These are phyloP conservation scores for Talaromyces liani DNA, from an alignment of 495 filamentous ascomycete genomes.

Conservation along the genomic window DNA sequence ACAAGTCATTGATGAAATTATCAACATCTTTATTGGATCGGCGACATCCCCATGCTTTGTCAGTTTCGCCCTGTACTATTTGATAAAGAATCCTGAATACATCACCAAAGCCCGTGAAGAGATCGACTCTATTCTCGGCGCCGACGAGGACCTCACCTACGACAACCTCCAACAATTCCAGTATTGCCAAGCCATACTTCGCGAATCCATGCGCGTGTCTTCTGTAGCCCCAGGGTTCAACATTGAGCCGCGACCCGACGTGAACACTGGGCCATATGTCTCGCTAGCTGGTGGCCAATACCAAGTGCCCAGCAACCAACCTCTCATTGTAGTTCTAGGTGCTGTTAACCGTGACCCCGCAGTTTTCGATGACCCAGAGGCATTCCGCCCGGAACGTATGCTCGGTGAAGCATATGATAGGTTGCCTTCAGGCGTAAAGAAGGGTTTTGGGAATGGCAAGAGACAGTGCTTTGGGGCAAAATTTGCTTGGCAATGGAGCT, in stretches of 20 bases:
- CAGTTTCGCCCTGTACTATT: constrained; percentile 30
- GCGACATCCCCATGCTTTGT: constrained; percentile 31
- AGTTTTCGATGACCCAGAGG: constrained; percentile 57
- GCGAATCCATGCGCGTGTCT: constrained; percentile 64
- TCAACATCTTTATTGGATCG: constrained; percentile 34
- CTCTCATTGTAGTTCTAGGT: constrained; percentile 55
- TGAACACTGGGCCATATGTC: constrained; percentile 41
- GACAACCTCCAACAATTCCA: constrained; percentile 57
- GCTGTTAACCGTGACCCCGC: constrained; percentile 62
- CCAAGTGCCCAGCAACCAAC: constrained; percentile 49
- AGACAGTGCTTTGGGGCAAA: constrained; percentile 57
- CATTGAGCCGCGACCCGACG: constrained; percentile 42
- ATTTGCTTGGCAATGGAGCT: constrained; percentile 57
- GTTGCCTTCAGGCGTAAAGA: constrained; percentile 54
- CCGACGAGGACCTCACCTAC: constrained; percentile 23
- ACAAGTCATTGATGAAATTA: constrained; percentile 58
- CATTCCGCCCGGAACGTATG: constrained; percentile 64
- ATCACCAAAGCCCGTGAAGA: constrained; percentile 28
- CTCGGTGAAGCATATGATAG: constrained; percentile 54
- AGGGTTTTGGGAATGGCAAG: constrained; percentile 65
- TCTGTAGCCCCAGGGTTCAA: constrained; percentile 62
- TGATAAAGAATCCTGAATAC: constrained; percentile 24
- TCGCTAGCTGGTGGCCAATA: constrained; percentile 59
- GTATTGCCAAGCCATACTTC: constrained; percentile 60
- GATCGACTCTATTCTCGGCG: constrained; percentile 14